Base-by-base conservation (phyloP, 257 asterid species). In the Plantago major region DNA sequence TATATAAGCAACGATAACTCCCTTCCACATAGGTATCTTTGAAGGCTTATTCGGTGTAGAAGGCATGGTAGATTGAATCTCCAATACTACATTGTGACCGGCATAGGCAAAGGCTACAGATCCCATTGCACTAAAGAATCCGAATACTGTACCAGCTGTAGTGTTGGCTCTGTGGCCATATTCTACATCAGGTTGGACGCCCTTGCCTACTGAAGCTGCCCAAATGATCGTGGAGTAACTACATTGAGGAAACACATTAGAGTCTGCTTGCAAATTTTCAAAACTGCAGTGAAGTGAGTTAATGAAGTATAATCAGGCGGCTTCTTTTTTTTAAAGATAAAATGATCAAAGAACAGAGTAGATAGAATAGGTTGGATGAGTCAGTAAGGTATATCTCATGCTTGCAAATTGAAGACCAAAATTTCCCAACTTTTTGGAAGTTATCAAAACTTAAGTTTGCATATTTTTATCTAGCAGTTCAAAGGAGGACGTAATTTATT, bases 11-110 rank as follows among this genome's bases (percentile, higher is more conserved):
- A 66, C 52, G 1, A 71, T n/a, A 11, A 66, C 81, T 47, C 84
- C 84, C 45, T 50, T 74, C 81, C 78, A 65, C 84, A 78, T 75
- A 7, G 78, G 75, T 53, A 19, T 47, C 68, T 71, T 78, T 0
- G 83, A 78, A 13, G 80, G 81, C 13, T 45, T 71, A 6, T 48
- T 51, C 0, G 76, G 81, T 1, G 74, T 42, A 0, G 79, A 78
- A 62, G 80, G 84, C 58, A 81, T 72, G 0, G 78, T 70, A 1
- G 80, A 73, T 43, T 78, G 83, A 42, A 74, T 82, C 67, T 70
- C 65, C 73, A 75, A 18, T 64, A 56, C 79, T 8, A 79, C 75
- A n/a, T 72, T 75, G 65, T 79, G 81, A 7, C 81, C 81, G 0
- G 70, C 76, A 40, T 74, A 78, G 1, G 81, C 74, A 16, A 79